Conservation (phyloP, 164 flowering plant genomes). For the Berberis vulgaris region DNA sequence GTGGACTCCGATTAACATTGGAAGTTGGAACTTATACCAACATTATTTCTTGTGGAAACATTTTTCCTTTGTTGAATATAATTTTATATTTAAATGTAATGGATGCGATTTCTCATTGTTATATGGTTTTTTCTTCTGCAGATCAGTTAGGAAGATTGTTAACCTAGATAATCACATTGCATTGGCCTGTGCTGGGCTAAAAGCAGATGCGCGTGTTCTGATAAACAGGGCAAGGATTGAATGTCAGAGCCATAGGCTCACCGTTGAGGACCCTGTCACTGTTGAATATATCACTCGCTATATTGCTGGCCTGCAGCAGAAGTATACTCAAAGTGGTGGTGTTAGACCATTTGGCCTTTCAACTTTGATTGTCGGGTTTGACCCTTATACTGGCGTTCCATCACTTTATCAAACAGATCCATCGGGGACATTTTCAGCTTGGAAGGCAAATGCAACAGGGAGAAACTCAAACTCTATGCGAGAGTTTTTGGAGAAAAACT, state of each 20-base stretch:
- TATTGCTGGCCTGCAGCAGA: slow-evolving; percentile 96
- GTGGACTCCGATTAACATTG: no score
- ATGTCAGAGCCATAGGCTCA: slow-evolving; percentile 94
- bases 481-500: slow-evolving; percentile 90
- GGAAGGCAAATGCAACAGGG: slow-evolving; percentile 98
- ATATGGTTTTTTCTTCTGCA: slow-evolving; percentile 19
- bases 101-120: not conserved
- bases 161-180: slow-evolving; percentile 90
- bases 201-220: slow-evolving; percentile 94
- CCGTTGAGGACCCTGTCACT: slow-evolving; percentile 94
- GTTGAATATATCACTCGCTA: slow-evolving; percentile 96
- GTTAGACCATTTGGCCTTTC: slow-evolving; percentile 98
- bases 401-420: slow-evolving; percentile 97
- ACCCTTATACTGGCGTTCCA: slow-evolving; percentile 77
- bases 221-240: slow-evolving; percentile 89
- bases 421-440: slow-evolving; percentile 95
- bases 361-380: slow-evolving; percentile 91
- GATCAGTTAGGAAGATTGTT: slow-evolving; percentile 83
- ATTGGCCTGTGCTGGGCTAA: slow-evolving; percentile 93
- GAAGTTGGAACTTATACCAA: no score
- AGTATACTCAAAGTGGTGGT: slow-evolving; percentile 98
- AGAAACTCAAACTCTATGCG: slow-evolving; percentile 91
- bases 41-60: not conserved
- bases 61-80: not conserved
- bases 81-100: no score